Percentiles rank a stretch among this genome's conserved stretches.
Evolutionary conservation across 2,329 filamentous ascomycete species (phyloP).

Genomic region (Pseudogymnoascus sp.): DNA sequence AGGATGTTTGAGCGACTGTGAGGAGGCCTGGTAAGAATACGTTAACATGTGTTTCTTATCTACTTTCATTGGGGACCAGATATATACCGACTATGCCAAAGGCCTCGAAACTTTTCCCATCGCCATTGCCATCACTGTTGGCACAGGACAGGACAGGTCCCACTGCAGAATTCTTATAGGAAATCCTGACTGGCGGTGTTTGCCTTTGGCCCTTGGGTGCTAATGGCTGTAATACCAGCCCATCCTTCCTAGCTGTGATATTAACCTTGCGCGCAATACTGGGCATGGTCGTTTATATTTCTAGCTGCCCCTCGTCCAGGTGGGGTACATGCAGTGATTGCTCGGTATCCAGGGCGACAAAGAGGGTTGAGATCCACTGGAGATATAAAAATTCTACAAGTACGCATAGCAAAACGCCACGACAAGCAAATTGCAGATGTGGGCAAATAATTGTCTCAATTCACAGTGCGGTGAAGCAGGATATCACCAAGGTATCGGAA

Average conservation of each 20-base stretch:
- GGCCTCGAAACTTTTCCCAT: constrained; percentile 25
- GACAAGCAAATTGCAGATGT: neutral
- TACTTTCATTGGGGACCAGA: neutral
- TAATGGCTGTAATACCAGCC: constrained; percentile 27
- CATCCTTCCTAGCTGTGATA: constrained; percentile 28
- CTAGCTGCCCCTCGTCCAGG: constrained; percentile 1
- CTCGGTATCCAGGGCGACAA: neutral
- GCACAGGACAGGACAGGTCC: constrained; percentile 16
- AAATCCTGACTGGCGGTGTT: constrained; percentile 22
- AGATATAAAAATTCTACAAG: neutral
- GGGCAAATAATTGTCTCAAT: neutral
- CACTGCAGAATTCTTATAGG: constrained; percentile 24
- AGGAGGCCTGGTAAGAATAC: constrained; percentile 57
- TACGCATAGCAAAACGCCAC: constrained; percentile 1
- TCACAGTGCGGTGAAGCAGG: neutral
- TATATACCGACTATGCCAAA: constrained; percentile 28
- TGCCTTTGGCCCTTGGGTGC: constrained; percentile 22
- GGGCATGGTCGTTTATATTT: constrained; percentile 23
- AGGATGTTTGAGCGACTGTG: constrained; percentile 70
- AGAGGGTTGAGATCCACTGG: neutral
- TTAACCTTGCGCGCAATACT: constrained; percentile 27
- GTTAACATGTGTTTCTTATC: neutral
- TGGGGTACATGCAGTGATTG: neutral
- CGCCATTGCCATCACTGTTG: neutral
- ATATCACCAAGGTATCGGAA: neutral